Conservation (phyloP, 2,329 filamentous ascomycete species). For the Fragosphaeria purpurea region DNA sequence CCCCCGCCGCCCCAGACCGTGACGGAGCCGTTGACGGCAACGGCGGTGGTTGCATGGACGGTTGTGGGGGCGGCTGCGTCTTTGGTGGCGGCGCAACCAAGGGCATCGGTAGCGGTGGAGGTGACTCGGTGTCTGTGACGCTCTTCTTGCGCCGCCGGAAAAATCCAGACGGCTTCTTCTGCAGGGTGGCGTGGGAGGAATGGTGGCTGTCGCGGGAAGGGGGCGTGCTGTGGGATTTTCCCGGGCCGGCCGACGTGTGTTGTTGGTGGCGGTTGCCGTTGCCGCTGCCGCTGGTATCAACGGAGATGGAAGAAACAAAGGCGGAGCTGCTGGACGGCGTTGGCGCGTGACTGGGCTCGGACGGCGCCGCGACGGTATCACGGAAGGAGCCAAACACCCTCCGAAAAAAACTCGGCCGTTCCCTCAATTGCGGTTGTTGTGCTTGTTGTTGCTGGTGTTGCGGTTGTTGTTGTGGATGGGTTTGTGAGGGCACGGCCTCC, state of each 20-base stretch:
- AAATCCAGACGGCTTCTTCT: constrained; percentile 91
- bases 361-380: constrained; percentile 23
- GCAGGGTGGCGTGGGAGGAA: constrained; percentile 42
- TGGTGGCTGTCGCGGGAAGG: constrained; percentile 43
- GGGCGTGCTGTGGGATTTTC: constrained; percentile 37
- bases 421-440: constrained; percentile 33
- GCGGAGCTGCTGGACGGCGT: constrained; percentile 11
- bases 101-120: constrained; percentile 47
- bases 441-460: constrained; percentile 2
- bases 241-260: constrained; percentile 34
- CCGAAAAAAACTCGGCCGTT: constrained; percentile 81
- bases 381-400: constrained; percentile 77
- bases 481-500: constrained; percentile 34
- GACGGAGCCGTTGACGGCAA: constrained; percentile 23
- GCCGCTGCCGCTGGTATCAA: constrained; percentile 22
- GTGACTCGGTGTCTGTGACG: constrained; percentile 50
- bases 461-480: constrained; percentile 6
- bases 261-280: constrained; percentile 24
- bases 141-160: constrained; percentile 93
- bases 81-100: constrained; percentile 9
- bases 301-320: constrained; percentile 26
- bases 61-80: constrained; percentile 6
- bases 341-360: constrained; percentile 11
- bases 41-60: constrained; percentile 22
- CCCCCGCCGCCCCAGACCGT: constrained; percentile 18